Conservation (phyloP, 768 basidiomycete genomes). For the Pleurotus ostreatus region DNA sequence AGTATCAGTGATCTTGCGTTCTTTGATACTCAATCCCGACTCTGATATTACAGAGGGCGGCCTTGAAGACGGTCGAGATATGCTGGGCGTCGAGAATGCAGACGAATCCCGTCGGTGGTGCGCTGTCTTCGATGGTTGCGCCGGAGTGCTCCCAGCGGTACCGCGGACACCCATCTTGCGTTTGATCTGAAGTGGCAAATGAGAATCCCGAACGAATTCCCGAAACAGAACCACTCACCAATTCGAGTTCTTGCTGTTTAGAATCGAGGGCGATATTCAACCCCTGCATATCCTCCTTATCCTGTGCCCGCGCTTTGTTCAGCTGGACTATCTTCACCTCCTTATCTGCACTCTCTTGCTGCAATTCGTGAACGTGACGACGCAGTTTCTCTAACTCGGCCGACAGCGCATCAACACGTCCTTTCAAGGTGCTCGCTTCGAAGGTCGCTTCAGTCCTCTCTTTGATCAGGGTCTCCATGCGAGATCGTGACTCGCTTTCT, state of each 20-base stretch:
- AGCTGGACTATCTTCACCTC: slow-evolving; percentile 77
- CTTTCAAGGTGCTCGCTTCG: slow-evolving; percentile 41
- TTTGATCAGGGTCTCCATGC: slow-evolving; percentile 45
- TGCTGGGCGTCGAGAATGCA: slow-evolving; percentile 49
- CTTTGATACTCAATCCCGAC: slow-evolving; percentile 34
- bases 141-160: slow-evolving; percentile 54
- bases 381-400: slow-evolving; percentile 59
- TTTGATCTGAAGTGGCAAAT: slow-evolving; percentile 47
- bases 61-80: slow-evolving; percentile 54
- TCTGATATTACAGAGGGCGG: slow-evolving; percentile 59
- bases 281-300: slow-evolving; percentile 77
- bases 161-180: slow-evolving; percentile 54
- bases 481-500: slow-evolving; percentile 40
- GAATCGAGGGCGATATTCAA: slow-evolving; percentile 90
- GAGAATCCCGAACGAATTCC: not conserved
- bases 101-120: slow-evolving; percentile 51
- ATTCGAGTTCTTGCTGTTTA: slow-evolving; percentile 90
- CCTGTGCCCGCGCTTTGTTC: slow-evolving; percentile 58
- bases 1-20: slow-evolving; percentile 36
- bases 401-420: slow-evolving; percentile 45
- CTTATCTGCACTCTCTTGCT: slow-evolving; percentile 80
- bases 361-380: slow-evolving; percentile 62
- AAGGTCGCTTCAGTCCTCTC: slow-evolving; percentile 56
- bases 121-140: slow-evolving; percentile 34
- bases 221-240: slow-evolving; percentile 46